phyloP scores from a whole-genome alignment of 2,329 filamentous ascomycete species.

The Penicillium sp. region DNA sequence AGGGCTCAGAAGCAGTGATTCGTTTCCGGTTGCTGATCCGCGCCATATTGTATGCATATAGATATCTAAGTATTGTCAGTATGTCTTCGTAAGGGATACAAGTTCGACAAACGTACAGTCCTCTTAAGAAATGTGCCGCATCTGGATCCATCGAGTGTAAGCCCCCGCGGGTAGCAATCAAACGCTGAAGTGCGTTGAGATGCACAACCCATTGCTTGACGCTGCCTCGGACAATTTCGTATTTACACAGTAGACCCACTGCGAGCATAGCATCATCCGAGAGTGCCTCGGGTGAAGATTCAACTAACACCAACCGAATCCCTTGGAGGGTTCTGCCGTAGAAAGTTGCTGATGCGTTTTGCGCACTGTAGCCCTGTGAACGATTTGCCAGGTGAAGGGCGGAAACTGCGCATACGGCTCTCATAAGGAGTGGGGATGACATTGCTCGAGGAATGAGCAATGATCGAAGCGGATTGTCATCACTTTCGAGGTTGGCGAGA shows the following conservation, averaged over 20 bases:
- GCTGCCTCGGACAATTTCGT: constrained; percentile 39
- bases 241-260: constrained; percentile 40
- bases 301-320: constrained; percentile 27
- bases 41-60: constrained; percentile 37
- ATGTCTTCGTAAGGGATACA: no score
- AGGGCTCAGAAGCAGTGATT: constrained; percentile 13
- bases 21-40: constrained; percentile 33
- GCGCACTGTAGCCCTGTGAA: constrained; percentile 21
- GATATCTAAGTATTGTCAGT: constrained; percentile 26
- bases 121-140: constrained; percentile 33
- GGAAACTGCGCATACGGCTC: constrained; percentile 39
- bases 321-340: constrained; percentile 36
- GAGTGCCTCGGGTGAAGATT: constrained; percentile 14
- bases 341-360: constrained; percentile 33
- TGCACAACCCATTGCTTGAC: constrained; percentile 41
- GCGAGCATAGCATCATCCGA: constrained; percentile 36
- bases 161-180: constrained; percentile 35
- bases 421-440: constrained; percentile 37
- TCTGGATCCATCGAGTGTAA: constrained; percentile 30
- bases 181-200: constrained; percentile 33
- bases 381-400: constrained; percentile 39
- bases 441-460: constrained; percentile 38
- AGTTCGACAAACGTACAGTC: constrained; percentile 28
- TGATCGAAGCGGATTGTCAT: constrained; percentile 37
- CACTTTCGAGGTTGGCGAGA: constrained; percentile 37